Conservation (phyloP, 106 monocot species). For the Triglochin maritima region DNA sequence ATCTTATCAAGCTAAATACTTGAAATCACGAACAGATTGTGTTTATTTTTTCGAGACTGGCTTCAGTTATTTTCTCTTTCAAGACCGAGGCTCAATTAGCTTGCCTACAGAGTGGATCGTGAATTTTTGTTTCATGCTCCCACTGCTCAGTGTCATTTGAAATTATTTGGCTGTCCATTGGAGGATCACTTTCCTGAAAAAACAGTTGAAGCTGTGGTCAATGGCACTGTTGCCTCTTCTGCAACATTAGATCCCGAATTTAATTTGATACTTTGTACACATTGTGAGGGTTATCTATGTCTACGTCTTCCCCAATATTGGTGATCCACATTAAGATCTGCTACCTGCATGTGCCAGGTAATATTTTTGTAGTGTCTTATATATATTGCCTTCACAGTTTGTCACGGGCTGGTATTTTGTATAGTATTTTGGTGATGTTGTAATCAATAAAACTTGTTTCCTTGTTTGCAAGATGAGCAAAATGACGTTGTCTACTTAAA, state of each 20-base stretch:
- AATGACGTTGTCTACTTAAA: too few species aligned
- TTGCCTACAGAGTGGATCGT: not conserved
- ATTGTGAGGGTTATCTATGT: slow-evolving; percentile 68
- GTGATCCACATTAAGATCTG: slow-evolving; percentile 60
- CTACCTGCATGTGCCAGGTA: slow-evolving; percentile 24
- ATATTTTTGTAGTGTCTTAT: too few species aligned
- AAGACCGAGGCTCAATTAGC: not conserved
- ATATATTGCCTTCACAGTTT: not conserved
- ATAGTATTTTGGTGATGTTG: not conserved
- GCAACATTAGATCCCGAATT: slow-evolving; percentile 71
- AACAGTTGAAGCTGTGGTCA: slow-evolving; percentile 58
- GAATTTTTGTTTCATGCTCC: not conserved
- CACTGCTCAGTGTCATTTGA: slow-evolving; percentile 23
- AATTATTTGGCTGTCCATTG: slow-evolving; percentile 37
- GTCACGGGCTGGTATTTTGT: not conserved
- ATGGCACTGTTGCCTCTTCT: slow-evolving; percentile 56
- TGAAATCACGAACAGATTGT: not conserved
- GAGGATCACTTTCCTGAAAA: slow-evolving; percentile 38
- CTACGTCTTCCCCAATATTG: slow-evolving; percentile 83
- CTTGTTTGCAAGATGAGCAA: too few species aligned
- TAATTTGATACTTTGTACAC: slow-evolving; percentile 49
- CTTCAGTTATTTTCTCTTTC: not conserved
- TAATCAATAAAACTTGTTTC: too few species aligned
- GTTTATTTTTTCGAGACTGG: too few species aligned
- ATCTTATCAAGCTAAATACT: slow-evolving; percentile 27